Evolutionary conservation across 2,329 filamentous ascomycete species (phyloP), one percentile per base, ranked within the genome.

Genomic region (Fusarium proliferatum): DNA sequence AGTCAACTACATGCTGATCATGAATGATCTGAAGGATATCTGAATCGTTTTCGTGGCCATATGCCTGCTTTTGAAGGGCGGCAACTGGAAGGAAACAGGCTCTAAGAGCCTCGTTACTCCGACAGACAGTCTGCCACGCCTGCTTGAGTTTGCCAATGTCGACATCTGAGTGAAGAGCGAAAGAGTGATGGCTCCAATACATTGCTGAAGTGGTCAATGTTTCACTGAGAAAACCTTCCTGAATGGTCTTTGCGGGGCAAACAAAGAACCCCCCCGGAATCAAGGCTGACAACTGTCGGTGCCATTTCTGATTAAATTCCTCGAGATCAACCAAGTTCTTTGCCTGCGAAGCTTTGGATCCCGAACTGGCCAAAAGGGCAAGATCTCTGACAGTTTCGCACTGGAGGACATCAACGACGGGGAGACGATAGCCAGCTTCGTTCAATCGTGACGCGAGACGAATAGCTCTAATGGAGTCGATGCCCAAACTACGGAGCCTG

Each of bases 401-500:
- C 38, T 53, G 58, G n/a, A 61, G 58, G 39, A 61, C 46, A 43
- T 61, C 48, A 45, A 61, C 41, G 28, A 61, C 58, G 5, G 58
- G 34, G 48, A 61, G 39, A n/a, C 46, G 38, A 30, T 61, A 61
- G 5, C 48, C 58, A 16, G 58, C 38, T 53, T 61, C 48, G 30
- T 61, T 61, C 28, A 61, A 38, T 30, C 58, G 58, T 30, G 58
- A 61, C 30, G 39, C 39, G 38, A 61, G 48, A 23, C 58, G 58
- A 38, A 61, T 53, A n/a, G 58, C 58, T 61, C 58, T 39, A 30
- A 61, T 61, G 46, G 58, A 61, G 21, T 61, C 58, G 21, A 61
- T 61, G 21, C 58, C 58, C 48, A 61, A 38, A 16, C 39, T 53
- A 23, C 58, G 48, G 30, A 61, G 58, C 38, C 58, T 61, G 16